Base-by-base conservation (phyloP, 495 filamentous ascomycete species). In the Neurospora hispaniola region DNA sequence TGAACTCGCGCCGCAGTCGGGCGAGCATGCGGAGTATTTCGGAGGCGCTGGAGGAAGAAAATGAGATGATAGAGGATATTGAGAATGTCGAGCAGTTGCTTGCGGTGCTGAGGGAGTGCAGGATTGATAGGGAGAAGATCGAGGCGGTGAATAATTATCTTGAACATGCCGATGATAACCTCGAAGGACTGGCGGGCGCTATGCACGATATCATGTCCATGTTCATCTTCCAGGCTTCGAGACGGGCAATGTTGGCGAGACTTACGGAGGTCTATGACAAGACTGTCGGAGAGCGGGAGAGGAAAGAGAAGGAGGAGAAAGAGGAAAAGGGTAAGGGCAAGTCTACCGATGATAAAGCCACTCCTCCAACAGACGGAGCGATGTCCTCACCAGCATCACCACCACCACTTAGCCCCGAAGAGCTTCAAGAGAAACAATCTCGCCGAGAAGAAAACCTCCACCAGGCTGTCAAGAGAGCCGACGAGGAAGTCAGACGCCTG, bases 71-170 rank as follows among this genome's bases (percentile, higher is more conserved):
- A 0, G 54, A 66, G 27, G 87, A 90, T 46, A 91, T 96, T 69
- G 81, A 80, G 12, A 86, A 93, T 78, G 88, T 94, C 5, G 87
- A 86, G 1, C 83, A 85, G 10, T 84, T 97, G 48, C 85, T 95
- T 83, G 75, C 76, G 42, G 85, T 86, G 3, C 78, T 98, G 71
- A 90, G 89, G 74, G 80, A 79, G 69, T 88, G 90, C 2, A 85
- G 91, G 1, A 92, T 99, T 66, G 96, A 99, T 78, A 87, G 96
- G 12, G 94, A 98, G 82, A 98, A 93, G 82, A 88, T 95, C 70
- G 90, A 94, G 73, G 91, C 89, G 0, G 84, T 98, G 39, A 88
- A 89, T 72, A 91, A 85, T 71, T 99, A 98, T 79, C 80, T 97
- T 5, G 82, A 89, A n/a, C 85, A 94, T 41, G 92, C 89, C 31